Base-by-base conservation (phyloP, 176 grass and related monocot species). In the Oryza longistaminata region DNA sequence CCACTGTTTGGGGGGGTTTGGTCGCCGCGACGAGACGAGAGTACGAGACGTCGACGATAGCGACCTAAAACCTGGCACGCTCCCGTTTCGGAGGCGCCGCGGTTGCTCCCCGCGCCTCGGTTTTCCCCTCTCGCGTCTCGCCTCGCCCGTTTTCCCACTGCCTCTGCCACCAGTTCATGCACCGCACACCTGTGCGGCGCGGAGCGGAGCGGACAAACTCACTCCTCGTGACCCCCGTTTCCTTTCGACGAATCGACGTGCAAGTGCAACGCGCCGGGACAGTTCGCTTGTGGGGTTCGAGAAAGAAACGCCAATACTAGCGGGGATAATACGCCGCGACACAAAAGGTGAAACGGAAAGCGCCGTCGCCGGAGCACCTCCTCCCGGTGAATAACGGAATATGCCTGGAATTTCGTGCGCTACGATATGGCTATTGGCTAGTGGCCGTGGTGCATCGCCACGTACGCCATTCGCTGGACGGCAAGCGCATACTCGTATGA, bases 41-140 rank as follows among this genome's bases (percentile, higher is more conserved):
- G 26, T 27, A 27, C 26, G 26, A 27, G 26, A 27, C 26, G 26
- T 3, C 3, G 31, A 33, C 14, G 48, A 50, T 3, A 58, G 52
- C 52, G 24, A 40, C 61, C 81, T 11, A 85, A 64, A 50, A 64
- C 62, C 76, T 70, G 76, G 87, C 48, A 37, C 45, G 61, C 31
- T 16, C 27, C 35, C 6, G 39, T 68, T 64, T 65, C 31, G 62
- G 52, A 55, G 52, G 52, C 52, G 52, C 46, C 13, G 46, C 46
- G 68, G 37, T 45, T 6, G 60, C 10, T 48, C 24, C 13, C n/a
- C 21, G n/a, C 19, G 46, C 53, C 49, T 37, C 4, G n/a, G 39
- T 75, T 75, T 67, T 13, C 26, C 26, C 26, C 26, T n/a, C n/a
- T n/a, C n/a, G n/a, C n/a, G n/a, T 27, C 26, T 27, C 26, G 26